phyloP scores from a whole-genome alignment of 768 basidiomycete species.

The Baorangia bicolor region DNA sequence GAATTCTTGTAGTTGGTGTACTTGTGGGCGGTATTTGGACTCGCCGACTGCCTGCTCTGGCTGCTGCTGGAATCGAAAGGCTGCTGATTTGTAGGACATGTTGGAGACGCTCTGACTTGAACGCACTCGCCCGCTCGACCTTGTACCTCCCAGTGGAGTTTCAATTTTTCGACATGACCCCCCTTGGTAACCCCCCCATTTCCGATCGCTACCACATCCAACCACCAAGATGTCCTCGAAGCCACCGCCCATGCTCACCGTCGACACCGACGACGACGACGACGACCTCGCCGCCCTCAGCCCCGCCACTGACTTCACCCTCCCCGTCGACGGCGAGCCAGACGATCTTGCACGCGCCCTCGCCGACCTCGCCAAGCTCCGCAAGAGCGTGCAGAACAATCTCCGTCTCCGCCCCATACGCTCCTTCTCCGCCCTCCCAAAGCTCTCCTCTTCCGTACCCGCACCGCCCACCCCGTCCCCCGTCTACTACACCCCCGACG shows the following conservation, averaged over 20 bases:
- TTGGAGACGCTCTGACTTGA: not conserved
- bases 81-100: constrained; percentile 34
- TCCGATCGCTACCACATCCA: no score
- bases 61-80: constrained; percentile 26
- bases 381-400: constrained; percentile 73
- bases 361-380: constrained; percentile 63
- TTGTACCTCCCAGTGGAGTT: constrained; percentile 16
- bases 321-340: constrained; percentile 31
- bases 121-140: not conserved
- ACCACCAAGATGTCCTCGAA: no score
- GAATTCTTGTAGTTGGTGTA: constrained; percentile 63
- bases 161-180: constrained; percentile 25
- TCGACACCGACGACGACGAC: constrained; percentile 17
- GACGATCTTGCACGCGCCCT: constrained; percentile 69
- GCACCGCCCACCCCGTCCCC: constrained; percentile 42
- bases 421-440: constrained; percentile 52
- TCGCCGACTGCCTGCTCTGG: constrained; percentile 11
- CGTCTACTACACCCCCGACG: constrained; percentile 56
- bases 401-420: constrained; percentile 76
- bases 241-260: not conserved
- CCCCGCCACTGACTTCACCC: constrained; percentile 25
- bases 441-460: constrained; percentile 32
- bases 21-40: constrained; percentile 52
- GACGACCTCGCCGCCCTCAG: constrained; percentile 34
- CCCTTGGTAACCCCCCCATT: constrained; percentile 15